A percentile compares a stretch with the other conserved stretches of the same genome.
These are phyloP conservation scores for Oryza punctata DNA, from an alignment of 176 grass and related monocot species.

Conservation along the genomic window DNA sequence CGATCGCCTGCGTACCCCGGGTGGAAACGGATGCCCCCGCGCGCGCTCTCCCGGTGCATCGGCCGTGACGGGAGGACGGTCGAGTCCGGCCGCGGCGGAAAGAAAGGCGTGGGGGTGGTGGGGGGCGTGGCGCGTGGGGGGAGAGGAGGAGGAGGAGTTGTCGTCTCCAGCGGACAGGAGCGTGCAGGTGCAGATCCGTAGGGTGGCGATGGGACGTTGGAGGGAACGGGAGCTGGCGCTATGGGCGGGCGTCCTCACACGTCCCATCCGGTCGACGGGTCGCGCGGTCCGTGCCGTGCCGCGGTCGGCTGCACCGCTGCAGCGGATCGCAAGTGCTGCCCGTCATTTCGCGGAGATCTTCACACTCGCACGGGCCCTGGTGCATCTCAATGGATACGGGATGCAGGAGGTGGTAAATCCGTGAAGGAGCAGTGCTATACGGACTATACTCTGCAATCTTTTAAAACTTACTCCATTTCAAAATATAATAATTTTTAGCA, in stretches of 20 bases:
- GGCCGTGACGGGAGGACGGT: no score
- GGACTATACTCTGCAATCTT: no score
- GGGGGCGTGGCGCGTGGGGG: background rate
- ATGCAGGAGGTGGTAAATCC: no score
- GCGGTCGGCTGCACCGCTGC: slow-evolving; percentile 1
- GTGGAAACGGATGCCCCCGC: background rate
- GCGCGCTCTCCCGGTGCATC: no score
- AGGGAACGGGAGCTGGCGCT: background rate
- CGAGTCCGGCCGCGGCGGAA: no score
- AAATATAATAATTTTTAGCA: no score
- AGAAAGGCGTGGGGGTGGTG: no score
- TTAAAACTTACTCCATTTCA: no score
- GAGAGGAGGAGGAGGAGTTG: background rate
- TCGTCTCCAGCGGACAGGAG: slow-evolving; percentile 23
- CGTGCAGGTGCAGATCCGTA: background rate
- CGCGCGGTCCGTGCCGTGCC: background rate
- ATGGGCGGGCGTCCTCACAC: no score
- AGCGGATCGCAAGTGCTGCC: background rate
- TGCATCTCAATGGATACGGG: no score
- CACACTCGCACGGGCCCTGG: no score
- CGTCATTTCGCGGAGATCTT: background rate
- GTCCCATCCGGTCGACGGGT: slow-evolving; percentile 33
- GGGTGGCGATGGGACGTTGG: slow-evolving; percentile 36
- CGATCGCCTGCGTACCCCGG: background rate
- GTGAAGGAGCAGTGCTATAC: no score